Evolutionary conservation across 192 early-diverging fungal species (phyloP).

Genomic region (Haplosporangium gracile): DNA sequence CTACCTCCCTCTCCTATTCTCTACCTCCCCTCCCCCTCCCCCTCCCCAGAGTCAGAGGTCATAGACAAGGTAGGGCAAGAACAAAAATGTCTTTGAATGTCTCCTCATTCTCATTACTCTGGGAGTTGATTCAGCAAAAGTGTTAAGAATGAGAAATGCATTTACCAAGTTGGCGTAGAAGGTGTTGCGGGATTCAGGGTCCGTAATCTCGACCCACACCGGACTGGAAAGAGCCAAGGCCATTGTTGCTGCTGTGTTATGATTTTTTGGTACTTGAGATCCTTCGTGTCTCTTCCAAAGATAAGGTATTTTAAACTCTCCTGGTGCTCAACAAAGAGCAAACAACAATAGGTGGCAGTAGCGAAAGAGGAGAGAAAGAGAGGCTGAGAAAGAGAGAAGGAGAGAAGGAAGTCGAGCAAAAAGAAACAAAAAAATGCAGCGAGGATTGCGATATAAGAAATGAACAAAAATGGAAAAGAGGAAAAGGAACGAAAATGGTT

Average conservation of each 20-base stretch:
- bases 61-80: not conserved
- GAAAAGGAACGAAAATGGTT: slow-evolving; percentile 1
- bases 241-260: slow-evolving; percentile 3
- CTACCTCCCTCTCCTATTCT: too few species aligned
- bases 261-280: too few species aligned
- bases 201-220: slow-evolving; percentile 77
- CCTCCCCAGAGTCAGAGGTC: not conserved
- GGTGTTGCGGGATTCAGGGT: slow-evolving; percentile 71
- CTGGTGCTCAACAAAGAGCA: not conserved
- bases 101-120: not conserved
- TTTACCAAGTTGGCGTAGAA: slow-evolving; percentile 80
- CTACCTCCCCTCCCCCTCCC: too few species aligned
- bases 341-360: not conserved
- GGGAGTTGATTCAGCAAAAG: not conserved
- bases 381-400: not conserved
- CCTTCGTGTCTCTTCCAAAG: not conserved
- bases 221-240: slow-evolving; percentile 30
- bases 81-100: not conserved
- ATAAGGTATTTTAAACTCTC: not conserved
- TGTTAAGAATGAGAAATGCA: slow-evolving; percentile 2
- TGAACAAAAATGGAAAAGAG: not conserved
- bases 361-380: not conserved
- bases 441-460: not conserved
- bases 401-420: not conserved
- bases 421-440: not conserved